Evolutionary conservation across 2,329 filamentous ascomycete genomes (phyloP), one percentile per base, ranked within the genome.

Genomic region (Diplodia seriata): DNA sequence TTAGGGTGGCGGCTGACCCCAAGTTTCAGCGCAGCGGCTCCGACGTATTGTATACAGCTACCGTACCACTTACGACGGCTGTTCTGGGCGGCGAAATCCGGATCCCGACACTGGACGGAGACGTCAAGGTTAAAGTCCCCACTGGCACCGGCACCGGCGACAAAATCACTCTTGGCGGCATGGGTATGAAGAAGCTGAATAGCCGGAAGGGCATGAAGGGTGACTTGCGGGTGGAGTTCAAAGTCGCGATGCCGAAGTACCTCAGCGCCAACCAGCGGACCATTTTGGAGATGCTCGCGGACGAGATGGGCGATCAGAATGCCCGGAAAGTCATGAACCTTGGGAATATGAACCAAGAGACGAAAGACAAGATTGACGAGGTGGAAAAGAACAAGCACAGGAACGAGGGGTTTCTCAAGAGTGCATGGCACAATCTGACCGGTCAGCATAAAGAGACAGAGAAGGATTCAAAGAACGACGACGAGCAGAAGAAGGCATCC

Each of bases 61-160:
- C 88, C 12, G 91, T 99, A 70, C 94, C 95, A 18, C 85, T 99
- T 67, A 98, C 95, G 3, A 99, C 95, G 11, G 95, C 95, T 7
- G 81, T 97, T 23, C 86, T 99, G 0, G 95, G 95, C 73, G 95
- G 95, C 68, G 93, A 97, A 78, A 91, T 96, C 69, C 89, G 85
- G 14, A 87, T 99, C 29, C 95, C 95, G 2, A 99, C 95, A 0
- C 85, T 99, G 29, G 93, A 97, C 72, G 93, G 92, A 62, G 87
- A 94, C 59, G 93, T 97, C 74, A 94, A 92, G 78, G 90, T 99
- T 74, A 94, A 93, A 80, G 91, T 99, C 38, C 89, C 89, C 23
- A 97, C 94, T 0, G 95, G 95, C 62, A 98, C 95, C 14, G 92
- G 89, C 72, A 97, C 94, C 2, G 95, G 95, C 64, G 95, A 99